Conservation (phyloP, 2,329 filamentous ascomycete species). For the Parafenestella ontariensis region DNA sequence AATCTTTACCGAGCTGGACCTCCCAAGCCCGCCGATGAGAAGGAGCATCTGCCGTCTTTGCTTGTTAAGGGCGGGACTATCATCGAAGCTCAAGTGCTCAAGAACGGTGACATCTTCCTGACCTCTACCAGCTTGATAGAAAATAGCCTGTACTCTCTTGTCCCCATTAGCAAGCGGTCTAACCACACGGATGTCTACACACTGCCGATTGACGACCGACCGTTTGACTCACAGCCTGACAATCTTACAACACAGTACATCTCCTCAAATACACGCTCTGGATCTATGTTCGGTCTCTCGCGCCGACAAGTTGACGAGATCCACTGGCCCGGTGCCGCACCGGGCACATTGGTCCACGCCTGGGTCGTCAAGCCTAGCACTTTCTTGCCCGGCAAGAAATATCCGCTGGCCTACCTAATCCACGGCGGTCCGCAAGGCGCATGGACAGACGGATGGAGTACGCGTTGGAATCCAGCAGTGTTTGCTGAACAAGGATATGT, state of each 20-base stretch:
- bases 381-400: slow-evolving; percentile 75
- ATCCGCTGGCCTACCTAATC: slow-evolving; percentile 79
- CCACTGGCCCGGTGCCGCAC: slow-evolving; percentile 70
- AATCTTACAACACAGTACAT: slow-evolving; percentile 47
- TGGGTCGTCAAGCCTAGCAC: slow-evolving; percentile 68
- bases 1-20: slow-evolving; percentile 58
- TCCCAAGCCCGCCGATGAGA: slow-evolving; percentile 15
- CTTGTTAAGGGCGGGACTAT: slow-evolving; percentile 45
- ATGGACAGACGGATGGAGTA: slow-evolving; percentile 79
- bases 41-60: slow-evolving; percentile 29
- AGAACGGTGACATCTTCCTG: slow-evolving; percentile 64
- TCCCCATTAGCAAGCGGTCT: slow-evolving; percentile 48
- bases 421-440: slow-evolving; percentile 84
- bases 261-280: slow-evolving; percentile 71
- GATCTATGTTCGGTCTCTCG: slow-evolving; percentile 71
- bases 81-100: slow-evolving; percentile 60
- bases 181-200: slow-evolving; percentile 22
- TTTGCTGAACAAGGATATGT: slow-evolving; percentile 90
- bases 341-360: slow-evolving; percentile 70
- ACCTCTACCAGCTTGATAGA: slow-evolving; percentile 74
- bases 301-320: slow-evolving; percentile 70
- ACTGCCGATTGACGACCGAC: slow-evolving; percentile 29
- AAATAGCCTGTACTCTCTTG: slow-evolving; percentile 71
- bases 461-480: slow-evolving; percentile 83
- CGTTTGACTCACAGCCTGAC: slow-evolving; percentile 33